Base-by-base conservation (phyloP, 805 yeast genomes). In the Brettanomyces anomalus region DNA sequence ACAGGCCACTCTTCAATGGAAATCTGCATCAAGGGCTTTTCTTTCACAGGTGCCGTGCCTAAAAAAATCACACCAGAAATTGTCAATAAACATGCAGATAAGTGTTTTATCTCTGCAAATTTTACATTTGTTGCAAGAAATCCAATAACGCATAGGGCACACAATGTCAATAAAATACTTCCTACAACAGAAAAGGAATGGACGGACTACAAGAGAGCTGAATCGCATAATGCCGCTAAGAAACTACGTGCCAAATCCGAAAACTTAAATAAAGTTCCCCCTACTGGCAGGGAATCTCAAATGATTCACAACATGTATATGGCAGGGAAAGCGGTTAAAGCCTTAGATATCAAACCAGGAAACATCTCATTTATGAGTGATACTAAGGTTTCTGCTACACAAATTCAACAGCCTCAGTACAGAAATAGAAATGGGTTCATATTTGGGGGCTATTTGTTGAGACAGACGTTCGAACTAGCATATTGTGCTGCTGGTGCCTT, bases 1-100 rank as follows among this genome's bases (percentile, higher is more conserved):
- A 89, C 96, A 0, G 97, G 97, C 46, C 71, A 86, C 47, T 85
- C 95, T 1, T 88, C 96, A 1, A 89, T 89, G 96, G 97, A 89
- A 64, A 89, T 89, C 56, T 76, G 88, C 38, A 93, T 89, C 53
- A 83, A 79, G 56, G 97, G 96, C 2, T 84, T 86, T 49, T 79
- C 94, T 3, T 79, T 78, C 43, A 79, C 76, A 41, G 74, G 70
- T 13, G 67, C 67, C 7, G 49, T 77, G 7, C 85, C 85, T 4
- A 37, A 39, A 18, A 57, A 58, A 21, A 65, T 82, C 43, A 70
- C 72, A 11, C 81, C 81, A 46, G 72, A 66, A 3, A 67, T 75
- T 33, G 73, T 87, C 46, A 74, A 77, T 20, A 74, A 71, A 10
- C 51, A 58, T 43, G 46, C 52, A 7, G 79, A 78, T 20, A 81